phyloP scores from a whole-genome alignment of 257 asterid species.

The Scutellaria barbata region DNA sequence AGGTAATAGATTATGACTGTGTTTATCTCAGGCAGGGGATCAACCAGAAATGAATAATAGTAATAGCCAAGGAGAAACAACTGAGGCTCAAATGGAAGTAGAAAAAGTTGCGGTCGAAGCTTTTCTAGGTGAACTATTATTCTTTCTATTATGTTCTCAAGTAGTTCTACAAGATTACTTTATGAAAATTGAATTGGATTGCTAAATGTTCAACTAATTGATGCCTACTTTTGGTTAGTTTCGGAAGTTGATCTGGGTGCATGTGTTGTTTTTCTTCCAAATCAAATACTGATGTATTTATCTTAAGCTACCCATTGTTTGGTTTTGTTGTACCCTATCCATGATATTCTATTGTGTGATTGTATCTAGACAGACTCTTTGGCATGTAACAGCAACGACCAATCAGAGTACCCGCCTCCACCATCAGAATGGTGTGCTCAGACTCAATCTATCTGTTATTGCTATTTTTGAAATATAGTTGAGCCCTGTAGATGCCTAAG shows the following conservation, averaged over 20 bases:
- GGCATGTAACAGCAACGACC: constrained; percentile 40
- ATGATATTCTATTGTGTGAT: constrained; percentile 32
- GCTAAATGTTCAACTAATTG: neutral
- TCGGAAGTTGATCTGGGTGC: constrained; percentile 1
- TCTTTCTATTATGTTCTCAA: constrained; percentile 7
- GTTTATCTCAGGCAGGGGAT: constrained; percentile 47
- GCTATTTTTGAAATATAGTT: constrained; percentile 22
- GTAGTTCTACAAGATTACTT: neutral
- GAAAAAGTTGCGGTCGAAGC: constrained; percentile 40
- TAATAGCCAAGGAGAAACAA: constrained; percentile 35
- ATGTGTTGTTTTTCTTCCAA: neutral
- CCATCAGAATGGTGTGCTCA: constrained; percentile 89
- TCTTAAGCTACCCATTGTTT: constrained; percentile 2
- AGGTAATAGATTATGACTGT: neutral
- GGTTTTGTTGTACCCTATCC: constrained; percentile 18
- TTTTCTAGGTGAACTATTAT: constrained; percentile 49
- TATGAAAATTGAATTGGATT: neutral
- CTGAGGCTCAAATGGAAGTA: constrained; percentile 44
- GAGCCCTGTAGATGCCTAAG: constrained; percentile 38
- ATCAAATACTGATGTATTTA: neutral
- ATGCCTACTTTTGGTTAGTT: neutral
- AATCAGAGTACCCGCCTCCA: constrained; percentile 68
- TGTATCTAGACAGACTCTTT: constrained; percentile 52
- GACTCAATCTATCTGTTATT: constrained; percentile 29
- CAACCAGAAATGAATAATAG: constrained; percentile 39